Conservation (phyloP, 176 grass and related monocot species). For the Phyllostachys edulis region DNA sequence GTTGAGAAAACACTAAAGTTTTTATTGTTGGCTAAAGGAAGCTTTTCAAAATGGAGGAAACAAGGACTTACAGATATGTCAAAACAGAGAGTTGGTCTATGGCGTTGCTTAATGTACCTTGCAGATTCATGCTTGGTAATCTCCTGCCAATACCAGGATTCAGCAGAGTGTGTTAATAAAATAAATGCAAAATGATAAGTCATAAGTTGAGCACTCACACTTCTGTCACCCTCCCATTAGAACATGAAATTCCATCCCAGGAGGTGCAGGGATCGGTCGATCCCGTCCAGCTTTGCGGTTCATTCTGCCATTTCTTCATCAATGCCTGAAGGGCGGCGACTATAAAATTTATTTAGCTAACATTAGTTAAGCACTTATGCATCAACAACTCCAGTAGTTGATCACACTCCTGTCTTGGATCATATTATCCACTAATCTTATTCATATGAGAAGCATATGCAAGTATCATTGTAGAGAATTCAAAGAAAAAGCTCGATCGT, state of each 20-base stretch:
- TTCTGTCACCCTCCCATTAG: slow-evolving; percentile 56
- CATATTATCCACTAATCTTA: not conserved
- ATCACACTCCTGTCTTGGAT: not conserved
- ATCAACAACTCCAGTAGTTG: not conserved
- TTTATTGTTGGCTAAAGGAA: slow-evolving; percentile 4
- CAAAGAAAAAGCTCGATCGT: not conserved
- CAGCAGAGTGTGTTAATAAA: slow-evolving; percentile 13
- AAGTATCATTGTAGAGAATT: not conserved
- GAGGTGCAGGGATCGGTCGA: slow-evolving; percentile 62
- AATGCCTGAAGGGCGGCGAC: slow-evolving; percentile 60
- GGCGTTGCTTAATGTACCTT: slow-evolving; percentile 54
- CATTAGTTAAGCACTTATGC: slow-evolving; percentile 29
- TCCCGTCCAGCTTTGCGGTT: slow-evolving; percentile 67
- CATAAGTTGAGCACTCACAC: slow-evolving; percentile 46
- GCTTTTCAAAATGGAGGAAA: slow-evolving; percentile 18
- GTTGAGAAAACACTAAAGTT: slow-evolving; percentile 16
- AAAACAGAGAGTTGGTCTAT: slow-evolving; percentile 66
- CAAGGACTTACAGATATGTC: slow-evolving; percentile 64
- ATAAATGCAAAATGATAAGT: slow-evolving; percentile 15
- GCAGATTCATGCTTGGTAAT: slow-evolving; percentile 58
- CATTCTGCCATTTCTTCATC: slow-evolving; percentile 57
- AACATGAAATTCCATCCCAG: slow-evolving; percentile 87
- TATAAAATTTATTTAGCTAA: slow-evolving; percentile 41
- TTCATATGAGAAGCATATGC: slow-evolving; percentile 7
- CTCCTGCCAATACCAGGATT: slow-evolving; percentile 51